A percentile compares a stretch with the other conserved stretches of the same genome.
Conservation (phyloP, 108 stramenopile genomes). For the Schizochytrium sp. region DNA sequence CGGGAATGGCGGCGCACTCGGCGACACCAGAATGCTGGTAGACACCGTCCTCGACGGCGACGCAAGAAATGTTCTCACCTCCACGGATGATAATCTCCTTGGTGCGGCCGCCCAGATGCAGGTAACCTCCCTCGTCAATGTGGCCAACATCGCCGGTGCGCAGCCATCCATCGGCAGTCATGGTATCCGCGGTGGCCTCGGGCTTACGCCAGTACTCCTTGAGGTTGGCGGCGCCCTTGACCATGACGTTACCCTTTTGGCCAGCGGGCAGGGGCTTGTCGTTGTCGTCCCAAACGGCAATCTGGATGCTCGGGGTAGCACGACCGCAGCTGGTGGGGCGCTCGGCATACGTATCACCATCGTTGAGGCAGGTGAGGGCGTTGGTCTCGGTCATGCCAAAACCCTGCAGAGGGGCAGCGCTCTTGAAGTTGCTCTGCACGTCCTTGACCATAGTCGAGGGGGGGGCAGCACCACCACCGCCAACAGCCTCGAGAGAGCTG, state of each 20-base stretch:
- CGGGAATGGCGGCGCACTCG: background rate
- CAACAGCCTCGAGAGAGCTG: background rate
- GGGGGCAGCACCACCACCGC: background rate
- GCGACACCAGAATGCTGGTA: conserved; percentile 19
- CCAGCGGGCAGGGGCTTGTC: background rate
- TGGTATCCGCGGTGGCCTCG: conserved; percentile 67
- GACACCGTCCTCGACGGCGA: conserved; percentile 28
- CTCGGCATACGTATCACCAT: background rate
- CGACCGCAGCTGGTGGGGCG: background rate
- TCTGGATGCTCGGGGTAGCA: background rate
- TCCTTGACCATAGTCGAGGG: background rate
- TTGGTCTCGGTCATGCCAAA: conserved; percentile 25
- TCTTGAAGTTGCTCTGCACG: background rate
- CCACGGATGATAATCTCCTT: conserved; percentile 34
- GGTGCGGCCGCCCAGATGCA: conserved; percentile 69
- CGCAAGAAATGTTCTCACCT: conserved; percentile 23
- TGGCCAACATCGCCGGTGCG: conserved; percentile 74
- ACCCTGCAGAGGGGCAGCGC: background rate
- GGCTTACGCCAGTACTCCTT: conserved; percentile 72
- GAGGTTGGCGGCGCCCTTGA: conserved; percentile 25
- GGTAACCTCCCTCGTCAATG: conserved; percentile 62
- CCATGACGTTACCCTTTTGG: background rate
- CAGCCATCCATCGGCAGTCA: conserved; percentile 71
- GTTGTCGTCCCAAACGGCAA: background rate
- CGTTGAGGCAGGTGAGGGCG: background rate